These are phyloP conservation scores for Colletotrichum theobromicola DNA, from an alignment of 2,329 filamentous ascomycete genomes.

Conservation along the genomic window DNA sequence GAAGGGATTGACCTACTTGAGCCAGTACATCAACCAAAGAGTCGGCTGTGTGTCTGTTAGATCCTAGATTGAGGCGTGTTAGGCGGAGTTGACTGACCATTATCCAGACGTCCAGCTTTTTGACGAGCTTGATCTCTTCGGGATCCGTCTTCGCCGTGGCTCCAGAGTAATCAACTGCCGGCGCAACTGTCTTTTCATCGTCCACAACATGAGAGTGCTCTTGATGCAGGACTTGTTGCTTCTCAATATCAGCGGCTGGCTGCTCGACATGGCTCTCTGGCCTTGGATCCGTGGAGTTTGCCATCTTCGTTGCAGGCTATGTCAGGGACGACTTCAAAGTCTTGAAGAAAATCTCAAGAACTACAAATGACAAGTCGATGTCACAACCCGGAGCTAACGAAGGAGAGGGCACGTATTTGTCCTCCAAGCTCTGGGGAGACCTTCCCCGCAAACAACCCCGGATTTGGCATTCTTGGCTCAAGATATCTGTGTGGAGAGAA, in stretches of 20 bases:
- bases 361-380: neutral
- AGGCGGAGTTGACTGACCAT: conserved; percentile 28
- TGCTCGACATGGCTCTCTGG: neutral
- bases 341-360: neutral
- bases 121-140: conserved; percentile 41
- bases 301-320: neutral
- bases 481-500: neutral
- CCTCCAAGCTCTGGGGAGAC: neutral
- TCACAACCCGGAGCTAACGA: neutral
- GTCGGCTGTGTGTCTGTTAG: conserved; percentile 29
- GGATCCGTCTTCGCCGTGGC: conserved; percentile 43
- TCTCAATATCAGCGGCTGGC: neutral
- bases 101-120: conserved; percentile 42
- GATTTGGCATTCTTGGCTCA: conserved; percentile 12
- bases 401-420: neutral
- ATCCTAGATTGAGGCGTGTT: rapidly evolving
- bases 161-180: conserved; percentile 38
- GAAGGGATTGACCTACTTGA: conserved; percentile 13
- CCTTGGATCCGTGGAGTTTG: neutral
- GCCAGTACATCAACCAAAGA: conserved; percentile 38
- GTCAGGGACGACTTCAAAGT: neutral
- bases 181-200: neutral
- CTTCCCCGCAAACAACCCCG: conserved; percentile 14
- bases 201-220: conserved; percentile 10
- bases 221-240: conserved; percentile 9